Base-by-base conservation (phyloP, 2,329 filamentous ascomycete species). In the Aureobasidium melanogenum region DNA sequence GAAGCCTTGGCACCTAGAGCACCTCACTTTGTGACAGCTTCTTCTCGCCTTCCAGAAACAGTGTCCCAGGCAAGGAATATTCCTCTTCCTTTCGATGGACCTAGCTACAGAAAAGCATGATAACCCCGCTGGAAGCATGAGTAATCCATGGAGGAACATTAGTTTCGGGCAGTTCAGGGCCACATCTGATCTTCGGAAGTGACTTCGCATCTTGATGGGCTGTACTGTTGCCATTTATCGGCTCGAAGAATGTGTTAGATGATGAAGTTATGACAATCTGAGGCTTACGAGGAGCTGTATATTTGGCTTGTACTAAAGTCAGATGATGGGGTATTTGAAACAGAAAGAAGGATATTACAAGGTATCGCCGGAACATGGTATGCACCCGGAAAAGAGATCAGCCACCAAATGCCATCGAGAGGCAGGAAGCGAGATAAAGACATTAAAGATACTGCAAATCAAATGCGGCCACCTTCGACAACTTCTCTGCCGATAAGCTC, bases 401-500 rank as follows among this genome's bases (percentile, higher is more conserved):
- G 36, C 50, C 50, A 52, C 50, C 47, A 34, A 12, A 9, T 38
- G 8, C 34, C 50, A 41, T 41, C 8, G 17, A 41, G 5, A 9
- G 50, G 36, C 22, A 41, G 19, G 10, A 32, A 43, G n/a, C 30
- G 15, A 34, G 22, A 24, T 5, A n/a, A 44, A 44, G 24, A 39
- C 19, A 55, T n/a, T 43, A 38, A 24, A 19, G 46, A 36, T 22
- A 36, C 9, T 6, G 12, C 8, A 15, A 10, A 48, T 59, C 56
- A 76, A 17, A 77, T 75, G 63, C 77, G 72, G 15, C 74, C 78
- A 0, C 83, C 83, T 63, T 83, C 80, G 10, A 89, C 80, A 62
- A 88, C 76, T 70, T 88, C 83, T 58, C 86, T 76, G 47, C 82
- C 85, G 3, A 88, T 72, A n/a, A 88, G 72, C 69, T 88, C 84